Evolutionary conservation across 2,329 filamentous ascomycete species (phyloP), one percentile per base, ranked within the genome.

Genomic region (Allantophomopsis lycopodina): DNA sequence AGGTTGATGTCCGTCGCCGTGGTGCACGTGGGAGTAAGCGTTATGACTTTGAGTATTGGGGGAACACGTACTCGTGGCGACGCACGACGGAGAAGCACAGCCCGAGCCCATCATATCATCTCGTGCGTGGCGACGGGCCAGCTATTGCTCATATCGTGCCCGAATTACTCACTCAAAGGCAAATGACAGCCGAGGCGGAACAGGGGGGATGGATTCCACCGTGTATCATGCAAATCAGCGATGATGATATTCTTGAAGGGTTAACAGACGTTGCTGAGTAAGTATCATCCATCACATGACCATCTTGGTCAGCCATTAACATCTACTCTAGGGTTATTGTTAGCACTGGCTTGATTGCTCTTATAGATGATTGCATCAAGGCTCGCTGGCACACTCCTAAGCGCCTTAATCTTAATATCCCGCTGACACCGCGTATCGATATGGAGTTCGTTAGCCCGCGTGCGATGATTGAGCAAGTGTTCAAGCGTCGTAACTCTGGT

Each of bases 31-130:
- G 69, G 35, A 69, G 69, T 46, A 89, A 87, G 61, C 73, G 76
- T 45, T 96, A 95, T 58, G 83, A 87, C 40, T 95, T 94, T 52
- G 82, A 89, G 55, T 94, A 94, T 68, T 96, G 91, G 91, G 86
- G 85, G 18, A 73, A 80, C 50, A 71, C 68, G 40, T 96, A 96
- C 60, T 66, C 74, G 39, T 96, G 91, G 91, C 83, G 78, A 58
- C 76, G 86, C 31, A 71, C 80, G 37, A 64, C 71, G 35, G 77
- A 81, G 55, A 78, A 76, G 58, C 76, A 84, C 47, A 73, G 79
- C 34, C 67, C 64, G 31, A 71, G 77, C 38, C 69, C 85, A 14
- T 84, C 83, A 5, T 95, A 85, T 60, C 83, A 94, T 52, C 74
- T 96, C 28, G 65, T 85, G 47, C 77, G 82, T 47, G 71, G 75